Evolutionary conservation across 1,284 basidiomycete genomes (phyloP).

Genomic region (Exobasidium cylindrosporum): DNA sequence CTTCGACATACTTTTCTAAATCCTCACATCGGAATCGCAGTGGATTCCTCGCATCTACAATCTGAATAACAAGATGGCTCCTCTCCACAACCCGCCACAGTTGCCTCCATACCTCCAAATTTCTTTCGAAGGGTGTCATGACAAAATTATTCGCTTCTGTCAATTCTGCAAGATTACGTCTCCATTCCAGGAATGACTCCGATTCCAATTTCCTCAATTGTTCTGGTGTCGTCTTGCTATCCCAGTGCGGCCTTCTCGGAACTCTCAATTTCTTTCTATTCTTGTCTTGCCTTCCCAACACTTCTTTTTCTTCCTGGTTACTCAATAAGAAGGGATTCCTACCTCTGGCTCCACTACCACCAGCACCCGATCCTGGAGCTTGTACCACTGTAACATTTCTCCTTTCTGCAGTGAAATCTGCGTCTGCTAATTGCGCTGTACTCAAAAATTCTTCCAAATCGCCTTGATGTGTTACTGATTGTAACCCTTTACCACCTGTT

Average conservation of each 20-base stretch:
- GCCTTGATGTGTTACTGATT: slow-evolving; percentile 91
- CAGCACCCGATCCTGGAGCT: slow-evolving; percentile 57
- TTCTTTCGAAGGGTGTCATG: slow-evolving; percentile 55
- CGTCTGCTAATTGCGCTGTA: slow-evolving; percentile 88
- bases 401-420: slow-evolving; percentile 94
- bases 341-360: slow-evolving; percentile 25
- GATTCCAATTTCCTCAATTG: slow-evolving; percentile 52
- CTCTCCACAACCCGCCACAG: slow-evolving; percentile 55
- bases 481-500: slow-evolving; percentile 64
- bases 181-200: slow-evolving; percentile 53
- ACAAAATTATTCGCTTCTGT: slow-evolving; percentile 51
- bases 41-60: slow-evolving; percentile 54
- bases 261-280: slow-evolving; percentile 50
- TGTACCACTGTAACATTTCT: slow-evolving; percentile 88
- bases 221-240: slow-evolving; percentile 41
- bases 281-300: slow-evolving; percentile 41
- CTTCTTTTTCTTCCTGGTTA: slow-evolving; percentile 74
- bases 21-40: slow-evolving; percentile 54
- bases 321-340: slow-evolving; percentile 81
- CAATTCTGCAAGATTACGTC: slow-evolving; percentile 49
- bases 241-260: slow-evolving; percentile 49
- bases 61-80: slow-evolving; percentile 53
- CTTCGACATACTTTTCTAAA: slow-evolving; percentile 50
- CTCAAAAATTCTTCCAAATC: slow-evolving; percentile 95
- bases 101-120: slow-evolving; percentile 55